phyloP scores from a whole-genome alignment of 495 filamentous ascomycete genomes.

The Polyplosphaeria fusca region DNA sequence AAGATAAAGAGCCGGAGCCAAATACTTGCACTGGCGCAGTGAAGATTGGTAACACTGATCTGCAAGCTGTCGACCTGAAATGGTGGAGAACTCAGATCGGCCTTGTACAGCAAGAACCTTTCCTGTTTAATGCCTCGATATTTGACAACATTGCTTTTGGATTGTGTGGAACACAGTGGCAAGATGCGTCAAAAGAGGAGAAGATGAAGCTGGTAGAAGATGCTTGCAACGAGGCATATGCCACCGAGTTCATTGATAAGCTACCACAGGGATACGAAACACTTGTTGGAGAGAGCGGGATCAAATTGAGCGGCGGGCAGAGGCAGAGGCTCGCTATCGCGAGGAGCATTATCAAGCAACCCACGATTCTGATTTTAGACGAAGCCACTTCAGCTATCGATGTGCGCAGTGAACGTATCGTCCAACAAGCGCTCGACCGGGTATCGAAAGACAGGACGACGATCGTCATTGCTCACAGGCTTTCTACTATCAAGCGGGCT shows the following conservation, averaged over 20 bases:
- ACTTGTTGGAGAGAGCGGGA: slow-evolving; percentile 36
- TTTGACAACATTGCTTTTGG: slow-evolving; percentile 37
- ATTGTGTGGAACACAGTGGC: slow-evolving; percentile 31
- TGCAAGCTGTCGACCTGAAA: slow-evolving; percentile 31
- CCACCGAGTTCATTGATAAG: slow-evolving; percentile 48
- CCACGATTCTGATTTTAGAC: slow-evolving; percentile 39
- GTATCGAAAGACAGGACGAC: slow-evolving; percentile 37
- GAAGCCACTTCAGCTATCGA: slow-evolving; percentile 40
- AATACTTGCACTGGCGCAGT: slow-evolving; percentile 32
- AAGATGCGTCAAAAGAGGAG: slow-evolving; percentile 28
- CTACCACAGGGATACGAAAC: slow-evolving; percentile 42
- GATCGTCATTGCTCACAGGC: slow-evolving; percentile 37
- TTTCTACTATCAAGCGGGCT: slow-evolving; percentile 36
- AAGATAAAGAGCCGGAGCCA: slow-evolving; percentile 4
- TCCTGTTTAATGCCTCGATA: slow-evolving; percentile 40
- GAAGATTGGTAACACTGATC: slow-evolving; percentile 26
- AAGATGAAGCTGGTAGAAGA: slow-evolving; percentile 32
- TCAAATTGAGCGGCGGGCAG: slow-evolving; percentile 36
- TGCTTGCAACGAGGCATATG: slow-evolving; percentile 36
- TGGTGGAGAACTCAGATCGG: slow-evolving; percentile 39
- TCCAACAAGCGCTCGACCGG: slow-evolving; percentile 36
- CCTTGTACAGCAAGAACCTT: slow-evolving; percentile 39
- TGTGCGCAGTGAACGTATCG: slow-evolving; percentile 34
- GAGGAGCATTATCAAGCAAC: slow-evolving; percentile 36
- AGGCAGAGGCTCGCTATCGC: slow-evolving; percentile 39